Evolutionary conservation across 2,329 filamentous ascomycete species (phyloP), one percentile per base, ranked within the genome.

Genomic region (Pyrenophora tritici-repentis): DNA sequence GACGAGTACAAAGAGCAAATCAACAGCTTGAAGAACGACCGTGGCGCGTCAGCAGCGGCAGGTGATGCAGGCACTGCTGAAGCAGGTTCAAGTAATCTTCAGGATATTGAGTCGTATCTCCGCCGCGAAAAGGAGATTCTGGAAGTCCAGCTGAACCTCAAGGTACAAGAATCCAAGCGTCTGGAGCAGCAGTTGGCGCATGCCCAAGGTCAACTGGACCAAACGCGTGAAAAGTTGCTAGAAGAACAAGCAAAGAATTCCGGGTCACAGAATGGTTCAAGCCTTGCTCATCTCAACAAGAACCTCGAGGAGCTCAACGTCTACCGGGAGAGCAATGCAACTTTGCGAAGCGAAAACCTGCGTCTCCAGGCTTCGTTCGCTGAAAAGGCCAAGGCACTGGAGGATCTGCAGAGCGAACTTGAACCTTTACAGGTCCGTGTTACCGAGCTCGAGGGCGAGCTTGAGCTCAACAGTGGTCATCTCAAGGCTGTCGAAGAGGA

Each of bases 101-200:
- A 94, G 55, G 93, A 97, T 66, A 84, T 99, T 49, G 95, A 96
- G 75, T 88, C 85, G 55, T 99, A 94, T 72, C 79, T 99, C 55
- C 88, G 93, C 38, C 88, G 91, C 35, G 95, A 99, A 76, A 99
- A 97, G 79, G 94, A 97, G 71, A 97, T 99, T 59, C 83, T 97
- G 7, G 93, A 99, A 63, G 90, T 97, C n/a, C 93, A 97, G 67
- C 89, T 91, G 65, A 92, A 97, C 62, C 81, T 97, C 37, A 92
- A 93, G 65, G 82, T 86, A 0, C 90, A 96, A 64, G 94, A 99
- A 74, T 82, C 86, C 46, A 96, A 95, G 75, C 86, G 94, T 46
- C 76, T 97, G 35, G 90, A 93, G 66, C 91, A 97, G 65, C 91
- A 97, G 68, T 82, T 97, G 18, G 88, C 96, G 42, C 92, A 96